Base-by-base conservation (phyloP, 352 stramenopile species). In the Phytophthora agathidicida region DNA sequence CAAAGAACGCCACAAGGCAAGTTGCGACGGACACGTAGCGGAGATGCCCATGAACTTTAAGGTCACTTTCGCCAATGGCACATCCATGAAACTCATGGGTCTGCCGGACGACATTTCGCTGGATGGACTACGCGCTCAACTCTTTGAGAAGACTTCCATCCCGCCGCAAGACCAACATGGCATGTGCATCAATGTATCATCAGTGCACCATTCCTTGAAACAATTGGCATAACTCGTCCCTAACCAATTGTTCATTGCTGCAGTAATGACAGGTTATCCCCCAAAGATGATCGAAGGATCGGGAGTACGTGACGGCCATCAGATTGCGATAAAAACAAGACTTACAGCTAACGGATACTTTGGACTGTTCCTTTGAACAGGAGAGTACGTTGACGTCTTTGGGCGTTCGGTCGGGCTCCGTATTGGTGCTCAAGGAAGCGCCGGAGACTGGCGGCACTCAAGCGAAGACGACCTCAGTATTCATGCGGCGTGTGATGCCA, bases 231-330 rank as follows among this genome's bases (percentile, higher is more conserved):
- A 47, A 59, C n/a, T 17, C 17, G 10, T 44, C 7, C 24, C 20
- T 50, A 47, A 63, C 42, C 17, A 19, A 35, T 19, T 4, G 11
- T 35, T 69, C 44, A 24, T 45, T 33, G 28, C 30, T 41, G 36
- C 54, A 94, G 84, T 94, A 31, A 86, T 94, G 78, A 75, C 71
- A 3, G 84, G 84, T 11, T 94, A 83, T 63, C 84, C 84, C 11
- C 84, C 82, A 4, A 91, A 90, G 60, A 54, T 58, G 16, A 75
- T 93, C 19, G 71, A 85, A 16, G 85, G 80, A 23, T 71, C 73
- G 10, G 78, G 76, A 46, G 80, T 90, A 71, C 47, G 73, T 76
- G 14, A n/a, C 11, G 47, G 9, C 7, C 48, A 46, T 22, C 28
- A n/a, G n/a, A 14, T 27, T 51, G 16, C 47, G n/a, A 10, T 30